Evolutionary conservation across 306 rosid species (phyloP), one percentile per base, ranked within the genome.

Genomic region (Potentilla sterilis): DNA sequence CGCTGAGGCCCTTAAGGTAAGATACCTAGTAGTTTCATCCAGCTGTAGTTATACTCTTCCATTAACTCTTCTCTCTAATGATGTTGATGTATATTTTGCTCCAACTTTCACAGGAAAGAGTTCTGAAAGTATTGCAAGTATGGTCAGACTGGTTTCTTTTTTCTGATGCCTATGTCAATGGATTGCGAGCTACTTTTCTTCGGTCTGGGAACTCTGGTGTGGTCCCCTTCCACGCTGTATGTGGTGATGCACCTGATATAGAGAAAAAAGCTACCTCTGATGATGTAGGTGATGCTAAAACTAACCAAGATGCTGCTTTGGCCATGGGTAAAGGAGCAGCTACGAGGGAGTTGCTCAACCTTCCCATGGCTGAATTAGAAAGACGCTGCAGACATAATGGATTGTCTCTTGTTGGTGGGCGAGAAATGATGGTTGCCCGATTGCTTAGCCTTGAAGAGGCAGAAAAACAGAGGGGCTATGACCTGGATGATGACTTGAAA

Each of bases 131-230:
- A 70, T 83, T 96, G 86, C 99, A 92, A 89, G 99, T 96, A 54
- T 96, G 99, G 99, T 86, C 99, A 9, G 97, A 96, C 78, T 96
- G 99, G 99, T 96, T 96, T 89, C 94, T 96, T 63, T 96, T 96
- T 76, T 96, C 99, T 67, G 99, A 96, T 77, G 96, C 97, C 49
- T 96, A 92, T 79, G 97, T 96, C 61, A 96, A 90, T 88, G 99
- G 99, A 68, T 88, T 96, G 75, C 83, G 96, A 78, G 99, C 99
- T 68, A 96, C 99, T 68, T 92, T 96, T 75, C 84, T 96, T 73
- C 92, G 98, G 77, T 81, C 90, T 76, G 92, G 98, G 72, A 92
- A 85, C 87, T 92, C 98, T 79, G 98, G 98, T 71, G 99, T 96
- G 66, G 67, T 67, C 65, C 87, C 89, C 38, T 96, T 89, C 80